Percentiles rank a stretch among this genome's conserved stretches.
phyloP scores from a whole-genome alignment of 2,329 filamentous ascomycete species.

The Xylariaceae sp. region DNA sequence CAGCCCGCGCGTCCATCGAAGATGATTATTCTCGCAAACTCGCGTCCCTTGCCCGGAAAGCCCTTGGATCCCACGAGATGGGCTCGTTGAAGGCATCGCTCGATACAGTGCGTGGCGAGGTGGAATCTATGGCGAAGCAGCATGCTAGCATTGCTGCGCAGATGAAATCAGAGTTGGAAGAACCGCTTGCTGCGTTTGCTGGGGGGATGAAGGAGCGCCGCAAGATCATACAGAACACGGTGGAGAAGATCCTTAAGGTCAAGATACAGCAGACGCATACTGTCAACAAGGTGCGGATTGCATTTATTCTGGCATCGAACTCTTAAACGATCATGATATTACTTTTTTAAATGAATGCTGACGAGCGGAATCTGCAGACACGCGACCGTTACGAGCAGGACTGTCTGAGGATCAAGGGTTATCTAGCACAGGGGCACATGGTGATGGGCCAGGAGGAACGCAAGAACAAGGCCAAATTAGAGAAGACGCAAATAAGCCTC shows the following conservation, averaged over 20 bases:
- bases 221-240: constrained; percentile 91
- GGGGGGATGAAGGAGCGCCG: constrained; percentile 94
- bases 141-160: constrained; percentile 85
- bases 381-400: constrained; percentile 96
- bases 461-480: constrained; percentile 97
- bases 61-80: constrained; percentile 80
- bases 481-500: constrained; percentile 96
- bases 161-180: constrained; percentile 95
- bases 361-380: constrained; percentile 49
- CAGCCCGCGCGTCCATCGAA: constrained; percentile 87
- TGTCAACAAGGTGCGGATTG: constrained; percentile 75
- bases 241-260: constrained; percentile 89
- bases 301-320: background rate
- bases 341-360: background rate
- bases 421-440: constrained; percentile 98
- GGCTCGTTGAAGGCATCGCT: constrained; percentile 80
- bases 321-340: background rate
- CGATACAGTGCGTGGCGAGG: constrained; percentile 81
- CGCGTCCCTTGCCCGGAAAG: constrained; percentile 77
- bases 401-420: constrained; percentile 96
- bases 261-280: constrained; percentile 87
- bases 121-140: constrained; percentile 90
- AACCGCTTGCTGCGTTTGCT: constrained; percentile 84
- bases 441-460: constrained; percentile 99
- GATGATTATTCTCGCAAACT: constrained; percentile 94